These are phyloP conservation scores for Dactylellina haptotyla DNA, from an alignment of 2,329 filamentous ascomycete genomes.

Conservation along the genomic window DNA sequence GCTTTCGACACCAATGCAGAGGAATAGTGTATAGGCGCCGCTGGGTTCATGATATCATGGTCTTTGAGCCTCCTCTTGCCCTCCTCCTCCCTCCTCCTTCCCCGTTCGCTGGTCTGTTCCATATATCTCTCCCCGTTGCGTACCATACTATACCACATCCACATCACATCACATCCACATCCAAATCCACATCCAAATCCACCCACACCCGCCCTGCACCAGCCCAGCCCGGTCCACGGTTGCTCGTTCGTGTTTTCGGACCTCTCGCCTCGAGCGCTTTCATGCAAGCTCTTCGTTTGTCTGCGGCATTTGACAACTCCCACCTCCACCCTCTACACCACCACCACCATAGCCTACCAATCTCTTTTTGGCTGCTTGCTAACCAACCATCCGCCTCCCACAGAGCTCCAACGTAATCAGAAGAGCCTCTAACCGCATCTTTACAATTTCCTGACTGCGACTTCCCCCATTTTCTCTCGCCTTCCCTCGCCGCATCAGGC, in stretches of 20 bases:
- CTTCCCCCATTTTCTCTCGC: conserved; percentile 18
- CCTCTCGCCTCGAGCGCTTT: conserved; percentile 45
- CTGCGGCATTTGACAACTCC: conserved; percentile 52
- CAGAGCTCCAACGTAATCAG: conserved; percentile 54
- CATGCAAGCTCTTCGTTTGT: conserved; percentile 54
- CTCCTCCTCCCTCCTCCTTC: conserved; percentile 18
- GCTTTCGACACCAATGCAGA: conserved; percentile 29
- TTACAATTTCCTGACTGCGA: conserved; percentile 45
- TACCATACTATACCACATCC: no score
- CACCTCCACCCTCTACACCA: conserved; percentile 1
- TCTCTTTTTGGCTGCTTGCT: conserved; percentile 54
- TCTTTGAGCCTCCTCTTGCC: conserved; percentile 41
- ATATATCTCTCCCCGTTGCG: conserved; percentile 21
- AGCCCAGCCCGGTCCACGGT: no score
- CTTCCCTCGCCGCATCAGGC: not conserved
- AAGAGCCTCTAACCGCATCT: conserved; percentile 50
- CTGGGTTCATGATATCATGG: conserved; percentile 42
- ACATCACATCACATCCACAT: conserved; percentile 12
- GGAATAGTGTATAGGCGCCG: conserved; percentile 16
- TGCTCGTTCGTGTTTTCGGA: conserved; percentile 30
- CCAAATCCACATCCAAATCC: not conserved
- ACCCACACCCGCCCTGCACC: conserved; percentile 26
- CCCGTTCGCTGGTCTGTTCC: no score
- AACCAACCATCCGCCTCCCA: conserved; percentile 52
- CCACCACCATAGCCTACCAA: conserved; percentile 32